Evolutionary conservation across 2,329 filamentous ascomycete genomes (phyloP), one percentile per base, ranked within the genome.

Genomic region (Epichloe hybrida): DNA sequence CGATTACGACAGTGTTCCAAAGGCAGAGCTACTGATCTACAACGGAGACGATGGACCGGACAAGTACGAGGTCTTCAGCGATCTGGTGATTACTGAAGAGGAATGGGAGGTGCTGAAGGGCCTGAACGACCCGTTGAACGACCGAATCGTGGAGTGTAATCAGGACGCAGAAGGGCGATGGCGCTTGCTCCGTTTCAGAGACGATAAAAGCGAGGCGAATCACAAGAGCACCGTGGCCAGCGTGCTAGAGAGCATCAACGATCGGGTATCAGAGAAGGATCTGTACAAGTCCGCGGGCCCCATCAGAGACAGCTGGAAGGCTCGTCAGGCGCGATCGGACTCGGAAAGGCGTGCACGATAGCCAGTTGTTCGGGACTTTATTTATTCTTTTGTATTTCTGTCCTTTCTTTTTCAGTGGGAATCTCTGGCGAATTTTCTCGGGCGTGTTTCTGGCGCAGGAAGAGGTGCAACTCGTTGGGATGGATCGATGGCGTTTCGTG

Each of bases 171-270:
- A 82, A 52, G 79, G 79, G 17, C 73, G 83, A 21, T 98, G 93
- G 93, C 81, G 89, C 52, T 87, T 88, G 65, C 84, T 93, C 58
- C 82, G 90, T 34, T 91, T 96, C 67, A 79, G 93, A 49, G 90
- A 97, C 61, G 93, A 98, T 67, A 98, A 98, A 70, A 73, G 75
- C 31, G 85, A 95, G 57, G 89, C 87, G 0, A 98, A 98, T 61
- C 90, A 97, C 67, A 84, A 86, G 53, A 82, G 73, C 17, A 91
- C 87, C 0, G 88, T 96, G 1, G 74, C 82, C 27, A 94, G 86
- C 63, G 93, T 98, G 4, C 76, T 96, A 53, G 84, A 91, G 56
- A 95, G 88, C 66, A 97, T 98, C 58, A 77, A 81, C 54, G 88
- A 96, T 61, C 82, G 81, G 1, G 88, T 98, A 11, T 86, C 81